A percentile compares a stretch with the other conserved stretches of the same genome.
Conservation (phyloP, 495 filamentous ascomycete species). For the Neurospora sp. region DNA sequence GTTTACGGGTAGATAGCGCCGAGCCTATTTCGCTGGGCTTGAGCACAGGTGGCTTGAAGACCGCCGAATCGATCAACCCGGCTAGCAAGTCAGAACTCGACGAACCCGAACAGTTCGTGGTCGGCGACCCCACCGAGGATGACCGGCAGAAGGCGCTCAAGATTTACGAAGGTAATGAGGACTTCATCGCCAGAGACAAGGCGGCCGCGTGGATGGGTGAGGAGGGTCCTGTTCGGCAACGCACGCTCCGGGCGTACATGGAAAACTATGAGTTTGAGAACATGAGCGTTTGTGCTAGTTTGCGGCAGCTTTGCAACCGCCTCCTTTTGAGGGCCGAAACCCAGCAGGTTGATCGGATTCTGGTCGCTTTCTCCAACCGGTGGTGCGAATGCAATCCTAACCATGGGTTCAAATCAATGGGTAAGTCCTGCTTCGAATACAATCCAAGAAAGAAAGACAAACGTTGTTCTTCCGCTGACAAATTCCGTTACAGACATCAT, state of each 20-base stretch:
- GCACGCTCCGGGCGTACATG: conserved; percentile 77
- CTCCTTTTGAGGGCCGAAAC: conserved; percentile 87
- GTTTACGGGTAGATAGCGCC: conserved; percentile 22
- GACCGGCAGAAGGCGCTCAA: conserved; percentile 64
- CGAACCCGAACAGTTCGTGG: conserved; percentile 33
- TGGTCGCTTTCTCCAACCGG: conserved; percentile 74
- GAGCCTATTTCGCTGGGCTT: conserved; percentile 17
- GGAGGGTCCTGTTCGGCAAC: conserved; percentile 52
- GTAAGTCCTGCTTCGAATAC: conserved; percentile 36
- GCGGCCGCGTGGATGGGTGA: conserved; percentile 89
- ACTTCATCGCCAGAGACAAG: conserved; percentile 61
- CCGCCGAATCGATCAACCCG: conserved; percentile 11
- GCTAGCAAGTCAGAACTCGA: conserved; percentile 31
- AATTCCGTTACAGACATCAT: conserved; percentile 59
- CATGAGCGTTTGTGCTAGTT: conserved; percentile 66
- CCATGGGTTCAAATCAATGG: conserved; percentile 84
- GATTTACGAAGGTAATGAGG: conserved; percentile 80
- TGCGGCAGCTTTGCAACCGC: conserved; percentile 71
- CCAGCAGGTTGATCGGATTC: conserved; percentile 90
- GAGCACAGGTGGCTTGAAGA: conserved; percentile 5
- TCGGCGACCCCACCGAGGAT: conserved; percentile 48
- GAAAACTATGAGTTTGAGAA: conserved; percentile 79
- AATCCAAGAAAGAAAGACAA: background rate
- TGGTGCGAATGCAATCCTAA: conserved; percentile 95
- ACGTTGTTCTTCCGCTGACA: conserved; percentile 2